Percentiles rank a stretch among this genome's conserved stretches.
These are phyloP conservation scores for Coemansia sp. DNA, from an alignment of 192 early-diverging fungal species.

Conservation along the genomic window DNA sequence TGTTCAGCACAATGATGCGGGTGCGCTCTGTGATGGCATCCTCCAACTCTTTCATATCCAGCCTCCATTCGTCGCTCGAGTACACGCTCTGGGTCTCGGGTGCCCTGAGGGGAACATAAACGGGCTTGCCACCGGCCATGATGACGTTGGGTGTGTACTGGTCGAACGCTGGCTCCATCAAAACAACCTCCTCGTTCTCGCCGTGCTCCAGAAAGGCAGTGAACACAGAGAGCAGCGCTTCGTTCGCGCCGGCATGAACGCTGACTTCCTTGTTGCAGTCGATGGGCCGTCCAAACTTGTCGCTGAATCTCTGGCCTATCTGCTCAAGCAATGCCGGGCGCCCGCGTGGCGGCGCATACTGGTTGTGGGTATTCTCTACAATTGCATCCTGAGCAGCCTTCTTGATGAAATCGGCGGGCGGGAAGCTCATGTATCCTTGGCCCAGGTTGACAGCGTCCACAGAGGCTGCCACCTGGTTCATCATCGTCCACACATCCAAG, in stretches of 20 bases:
- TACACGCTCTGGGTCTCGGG: slow-evolving; percentile 49
- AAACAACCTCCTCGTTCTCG: slow-evolving; percentile 76
- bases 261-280: slow-evolving; percentile 80
- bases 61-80: slow-evolving; percentile 79
- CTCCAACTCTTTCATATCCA: slow-evolving; percentile 79
- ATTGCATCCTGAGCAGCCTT: slow-evolving; percentile 73
- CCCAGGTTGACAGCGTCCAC: slow-evolving; percentile 90
- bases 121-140: slow-evolving; percentile 84
- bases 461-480: slow-evolving; percentile 79
- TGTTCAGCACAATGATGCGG: slow-evolving; percentile 90
- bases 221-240: slow-evolving; percentile 79
- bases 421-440: slow-evolving; percentile 87
- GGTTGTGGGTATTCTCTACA: slow-evolving; percentile 62
- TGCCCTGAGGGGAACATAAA: slow-evolving; percentile 76
- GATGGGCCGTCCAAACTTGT: slow-evolving; percentile 61
- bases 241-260: slow-evolving; percentile 87
- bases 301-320: slow-evolving; percentile 72
- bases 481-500: slow-evolving; percentile 75
- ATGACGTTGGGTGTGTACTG: slow-evolving; percentile 83
- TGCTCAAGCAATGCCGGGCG: slow-evolving; percentile 62
- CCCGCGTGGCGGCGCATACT: slow-evolving; percentile 81
- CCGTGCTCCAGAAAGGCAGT: slow-evolving; percentile 73
- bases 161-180: slow-evolving; percentile 97
- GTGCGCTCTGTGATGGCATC: slow-evolving; percentile 70
- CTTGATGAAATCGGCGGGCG: slow-evolving; percentile 80